These are phyloP conservation scores for Aspergillus ellipticus DNA, from an alignment of 495 filamentous ascomycete species.

Conservation along the genomic window DNA sequence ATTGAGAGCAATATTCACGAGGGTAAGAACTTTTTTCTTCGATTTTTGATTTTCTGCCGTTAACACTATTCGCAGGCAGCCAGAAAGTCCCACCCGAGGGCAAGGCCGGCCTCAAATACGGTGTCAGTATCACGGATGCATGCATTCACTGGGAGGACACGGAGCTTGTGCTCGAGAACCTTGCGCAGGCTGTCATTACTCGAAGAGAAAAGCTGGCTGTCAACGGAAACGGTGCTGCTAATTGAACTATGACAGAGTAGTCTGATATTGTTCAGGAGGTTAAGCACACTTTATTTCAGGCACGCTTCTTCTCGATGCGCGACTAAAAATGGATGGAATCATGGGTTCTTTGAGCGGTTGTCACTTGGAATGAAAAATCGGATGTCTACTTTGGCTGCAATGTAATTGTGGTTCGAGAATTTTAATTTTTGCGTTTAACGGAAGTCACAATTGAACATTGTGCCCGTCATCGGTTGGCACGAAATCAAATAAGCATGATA, in stretches of 20 bases:
- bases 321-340: background rate
- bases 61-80: slow-evolving; percentile 51
- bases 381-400: background rate
- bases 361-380: background rate
- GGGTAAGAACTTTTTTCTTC: slow-evolving; percentile 47
- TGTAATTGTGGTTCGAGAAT: background rate
- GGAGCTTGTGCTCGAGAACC: slow-evolving; percentile 68
- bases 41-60: background rate
- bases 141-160: slow-evolving; percentile 96
- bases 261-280: background rate
- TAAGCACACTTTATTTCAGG: background rate
- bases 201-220: slow-evolving; percentile 34
- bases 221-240: background rate
- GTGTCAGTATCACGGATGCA: slow-evolving; percentile 96
- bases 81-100: slow-evolving; percentile 93
- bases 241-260: background rate
- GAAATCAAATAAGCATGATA: background rate
- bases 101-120: slow-evolving; percentile 84
- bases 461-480: background rate
- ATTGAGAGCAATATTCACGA: slow-evolving; percentile 97
- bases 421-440: background rate
- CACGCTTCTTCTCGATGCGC: background rate
- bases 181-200: slow-evolving; percentile 77
- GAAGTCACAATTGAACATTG: background rate
- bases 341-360: background rate